phyloP scores from a whole-genome alignment of 768 basidiomycete species.

The Fomitopsis serialis region DNA sequence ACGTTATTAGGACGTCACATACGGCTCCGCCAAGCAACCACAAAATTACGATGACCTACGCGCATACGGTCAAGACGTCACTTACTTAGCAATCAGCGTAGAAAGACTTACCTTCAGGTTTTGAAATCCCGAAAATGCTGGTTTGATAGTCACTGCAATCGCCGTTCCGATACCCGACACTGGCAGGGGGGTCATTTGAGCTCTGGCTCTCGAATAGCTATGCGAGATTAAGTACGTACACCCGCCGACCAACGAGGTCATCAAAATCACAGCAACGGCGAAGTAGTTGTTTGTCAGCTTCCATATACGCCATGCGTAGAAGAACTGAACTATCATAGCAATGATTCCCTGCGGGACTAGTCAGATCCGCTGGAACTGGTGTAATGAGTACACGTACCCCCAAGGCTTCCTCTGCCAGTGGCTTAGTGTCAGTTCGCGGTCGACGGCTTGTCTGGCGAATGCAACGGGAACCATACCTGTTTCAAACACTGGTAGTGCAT shows the following conservation, averaged over 20 bases:
- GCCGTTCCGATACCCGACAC: slow-evolving; percentile 3
- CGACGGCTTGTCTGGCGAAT: too few relatives aligned
- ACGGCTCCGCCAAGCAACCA: slow-evolving; percentile 31
- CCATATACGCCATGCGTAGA: slow-evolving; percentile 17
- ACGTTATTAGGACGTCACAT: slow-evolving; percentile 36
- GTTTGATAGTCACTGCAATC: slow-evolving; percentile 13
- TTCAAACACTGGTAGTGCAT: background rate
- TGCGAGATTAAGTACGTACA: background rate
- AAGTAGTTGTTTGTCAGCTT: slow-evolving; percentile 19
- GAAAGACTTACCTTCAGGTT: slow-evolving; percentile 14
- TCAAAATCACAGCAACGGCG: background rate
- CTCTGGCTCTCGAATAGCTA: too few relatives aligned
- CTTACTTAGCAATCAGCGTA: background rate
- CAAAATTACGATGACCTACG: slow-evolving; percentile 16
- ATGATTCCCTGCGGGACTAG: slow-evolving; percentile 17
- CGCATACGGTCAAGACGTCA: background rate
- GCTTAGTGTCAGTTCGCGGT: too few relatives aligned
- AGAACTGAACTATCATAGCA: slow-evolving; percentile 9
- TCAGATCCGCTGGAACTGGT: background rate
- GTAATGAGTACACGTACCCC: background rate
- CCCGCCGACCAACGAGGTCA: background rate
- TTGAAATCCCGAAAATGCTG: slow-evolving; percentile 20
- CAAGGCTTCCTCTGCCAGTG: background rate
- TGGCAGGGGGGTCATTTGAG: background rate
- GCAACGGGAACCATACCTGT: background rate